These are phyloP conservation scores for Penstemon barbatus DNA, from an alignment of 257 asterid genomes.

Conservation along the genomic window DNA sequence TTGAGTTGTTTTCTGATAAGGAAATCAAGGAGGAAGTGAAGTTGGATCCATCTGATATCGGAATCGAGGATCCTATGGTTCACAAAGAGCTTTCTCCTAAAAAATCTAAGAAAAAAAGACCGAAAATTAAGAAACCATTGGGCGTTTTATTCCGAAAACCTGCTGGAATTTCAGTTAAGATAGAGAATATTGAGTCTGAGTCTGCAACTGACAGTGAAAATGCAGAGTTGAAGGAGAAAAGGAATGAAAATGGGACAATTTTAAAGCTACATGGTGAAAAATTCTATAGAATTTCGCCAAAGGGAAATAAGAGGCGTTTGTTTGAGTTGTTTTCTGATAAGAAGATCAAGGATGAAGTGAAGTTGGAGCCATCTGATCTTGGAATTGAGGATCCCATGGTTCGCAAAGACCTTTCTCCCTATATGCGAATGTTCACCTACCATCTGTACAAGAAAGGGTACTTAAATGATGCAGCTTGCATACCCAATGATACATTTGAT, in stretches of 20 bases:
- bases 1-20: conserved; percentile 37
- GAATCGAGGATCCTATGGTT: conserved; percentile 45
- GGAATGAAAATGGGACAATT: not conserved
- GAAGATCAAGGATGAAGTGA: conserved; percentile 14
- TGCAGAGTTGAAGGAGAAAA: too few species aligned
- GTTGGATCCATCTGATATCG: conserved; percentile 26
- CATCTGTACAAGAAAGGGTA: conserved; percentile 57
- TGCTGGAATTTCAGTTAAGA: too few species aligned
- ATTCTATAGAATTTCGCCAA: not conserved
- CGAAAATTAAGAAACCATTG: too few species aligned
- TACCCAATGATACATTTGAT: conserved; percentile 45
- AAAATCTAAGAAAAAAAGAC: too few species aligned
- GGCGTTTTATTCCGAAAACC: too few species aligned
- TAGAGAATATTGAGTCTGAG: too few species aligned
- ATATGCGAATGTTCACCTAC: conserved; percentile 52
- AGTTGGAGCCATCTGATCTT: conserved; percentile 22
- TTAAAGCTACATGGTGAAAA: conserved; percentile 8
- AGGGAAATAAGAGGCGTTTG: conserved; percentile 28
- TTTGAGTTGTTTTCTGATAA: conserved; percentile 36
- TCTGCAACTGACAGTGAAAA: too few species aligned
- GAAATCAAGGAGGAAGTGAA: conserved; percentile 12
- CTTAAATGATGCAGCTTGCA: conserved; percentile 50
- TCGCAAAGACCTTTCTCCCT: conserved; percentile 57
- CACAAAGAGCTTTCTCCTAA: conserved; percentile 52
- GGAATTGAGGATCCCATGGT: conserved; percentile 48